These are phyloP conservation scores for Colletotrichum lentis DNA, from an alignment of 2,329 filamentous ascomycete species.

Conservation along the genomic window DNA sequence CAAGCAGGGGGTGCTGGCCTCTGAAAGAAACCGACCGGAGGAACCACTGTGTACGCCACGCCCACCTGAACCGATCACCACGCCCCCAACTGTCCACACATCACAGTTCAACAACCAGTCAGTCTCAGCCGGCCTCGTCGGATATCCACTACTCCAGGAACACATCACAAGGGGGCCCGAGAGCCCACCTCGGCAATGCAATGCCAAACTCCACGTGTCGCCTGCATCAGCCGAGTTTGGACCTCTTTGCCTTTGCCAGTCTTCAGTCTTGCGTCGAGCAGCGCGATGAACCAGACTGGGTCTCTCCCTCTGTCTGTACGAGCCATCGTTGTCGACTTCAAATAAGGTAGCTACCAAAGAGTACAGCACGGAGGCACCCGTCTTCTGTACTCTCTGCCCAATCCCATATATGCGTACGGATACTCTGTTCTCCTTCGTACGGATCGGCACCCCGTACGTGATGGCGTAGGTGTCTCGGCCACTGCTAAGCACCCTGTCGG, in stretches of 20 bases:
- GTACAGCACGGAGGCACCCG: too few relatives aligned
- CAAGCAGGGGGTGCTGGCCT: neutral
- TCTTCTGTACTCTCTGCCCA: too few relatives aligned
- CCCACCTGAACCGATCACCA: constrained; percentile 10
- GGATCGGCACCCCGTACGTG: constrained; percentile 9
- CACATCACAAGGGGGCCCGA: neutral
- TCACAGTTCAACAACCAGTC: neutral
- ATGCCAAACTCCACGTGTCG: constrained; percentile 22
- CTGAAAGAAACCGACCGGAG: constrained; percentile 1
- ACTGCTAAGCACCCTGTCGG: constrained; percentile 16
- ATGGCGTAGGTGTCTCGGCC: constrained; percentile 22
- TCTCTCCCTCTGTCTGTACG: neutral
- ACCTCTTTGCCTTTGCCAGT: neutral
- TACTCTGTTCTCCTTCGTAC: neutral
- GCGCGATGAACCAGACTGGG: neutral
- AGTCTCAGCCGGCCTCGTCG: neutral
- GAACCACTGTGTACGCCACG: neutral
- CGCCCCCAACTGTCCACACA: neutral
- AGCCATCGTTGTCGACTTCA: neutral
- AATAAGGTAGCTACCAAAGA: neutral
- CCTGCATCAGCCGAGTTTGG: constrained; percentile 22
- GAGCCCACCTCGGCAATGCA: neutral
- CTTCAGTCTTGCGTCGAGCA: neutral
- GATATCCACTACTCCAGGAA: neutral
- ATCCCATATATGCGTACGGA: too few relatives aligned